Conservation (phyloP, 139 green algal genomes). For the Tetraselmis striata region DNA sequence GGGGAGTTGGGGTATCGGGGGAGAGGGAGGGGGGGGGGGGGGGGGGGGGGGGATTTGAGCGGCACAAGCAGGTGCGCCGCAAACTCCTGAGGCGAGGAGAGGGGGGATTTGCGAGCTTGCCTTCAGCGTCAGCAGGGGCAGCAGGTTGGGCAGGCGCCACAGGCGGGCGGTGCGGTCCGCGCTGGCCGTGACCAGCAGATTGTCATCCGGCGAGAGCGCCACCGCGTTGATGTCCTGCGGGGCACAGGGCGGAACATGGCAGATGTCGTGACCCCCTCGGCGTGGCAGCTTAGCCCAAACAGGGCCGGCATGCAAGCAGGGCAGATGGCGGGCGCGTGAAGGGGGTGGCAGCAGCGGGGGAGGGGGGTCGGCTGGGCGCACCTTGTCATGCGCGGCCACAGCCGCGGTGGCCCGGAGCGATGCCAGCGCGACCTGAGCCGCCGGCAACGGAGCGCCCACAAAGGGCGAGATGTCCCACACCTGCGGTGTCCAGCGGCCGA, state of each 20-base stretch:
- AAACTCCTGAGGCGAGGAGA: not conserved
- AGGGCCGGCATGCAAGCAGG: too few relatives aligned
- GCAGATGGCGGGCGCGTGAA: too few relatives aligned
- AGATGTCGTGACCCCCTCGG: too few relatives aligned
- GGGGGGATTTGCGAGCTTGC: not conserved
- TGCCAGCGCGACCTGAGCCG: not conserved
- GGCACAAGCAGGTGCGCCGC: too few relatives aligned
- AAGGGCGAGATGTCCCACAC: constrained; percentile 62
- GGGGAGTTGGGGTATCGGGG: not conserved
- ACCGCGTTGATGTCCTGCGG: constrained; percentile 83
- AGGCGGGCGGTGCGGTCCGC: constrained; percentile 80
- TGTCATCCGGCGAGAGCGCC: constrained; percentile 59
- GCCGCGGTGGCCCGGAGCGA: constrained; percentile 51
- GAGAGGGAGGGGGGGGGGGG: constrained; percentile 3
- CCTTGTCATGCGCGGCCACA: constrained; percentile 90
- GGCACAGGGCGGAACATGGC: not conserved
- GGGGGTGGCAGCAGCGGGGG: not conserved
- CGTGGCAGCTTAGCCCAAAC: too few relatives aligned
- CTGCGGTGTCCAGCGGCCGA: constrained; percentile 27
- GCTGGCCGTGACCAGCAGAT: constrained; percentile 61
- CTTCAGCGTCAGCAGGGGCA: constrained; percentile 41
- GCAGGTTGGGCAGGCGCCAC: constrained; percentile 77
- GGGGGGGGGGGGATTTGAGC: too few relatives aligned
- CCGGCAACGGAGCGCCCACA: too few relatives aligned
- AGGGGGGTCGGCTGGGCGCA: not conserved